Percentiles rank a stretch among this genome's conserved stretches.
These are phyloP conservation scores for Talinum fruticosum DNA, from an alignment of 148 eudicot species.

Conservation along the genomic window DNA sequence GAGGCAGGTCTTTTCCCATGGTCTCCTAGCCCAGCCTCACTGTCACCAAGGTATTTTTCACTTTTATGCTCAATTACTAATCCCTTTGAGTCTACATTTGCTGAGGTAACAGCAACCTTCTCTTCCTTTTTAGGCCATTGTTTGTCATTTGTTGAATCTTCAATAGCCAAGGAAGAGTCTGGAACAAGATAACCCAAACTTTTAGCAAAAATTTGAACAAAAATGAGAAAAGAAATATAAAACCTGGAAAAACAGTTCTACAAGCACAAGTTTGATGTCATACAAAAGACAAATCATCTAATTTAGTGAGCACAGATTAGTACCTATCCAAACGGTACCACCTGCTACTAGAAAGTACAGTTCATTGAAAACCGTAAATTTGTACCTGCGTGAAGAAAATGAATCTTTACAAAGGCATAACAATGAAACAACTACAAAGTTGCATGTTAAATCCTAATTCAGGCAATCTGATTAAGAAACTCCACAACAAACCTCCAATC, in stretches of 20 bases:
- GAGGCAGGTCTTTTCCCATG: conserved; percentile 21
- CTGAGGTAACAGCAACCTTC: conserved; percentile 30
- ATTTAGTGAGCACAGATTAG: conserved; percentile 6
- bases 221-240: background rate
- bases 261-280: conserved; percentile 1
- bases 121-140: conserved; percentile 21
- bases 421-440: background rate
- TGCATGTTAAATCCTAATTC: background rate
- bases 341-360: conserved; percentile 94
- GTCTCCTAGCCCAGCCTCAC: conserved; percentile 19
- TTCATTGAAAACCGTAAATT: conserved; percentile 92
- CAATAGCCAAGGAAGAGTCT: conserved; percentile 57
- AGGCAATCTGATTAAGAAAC: background rate
- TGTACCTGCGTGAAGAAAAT: conserved; percentile 66
- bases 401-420: conserved; percentile 10
- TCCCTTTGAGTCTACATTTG: conserved; percentile 34
- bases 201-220: background rate
- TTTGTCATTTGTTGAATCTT: conserved; percentile 24
- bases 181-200: conserved; percentile 22
- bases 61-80: conserved; percentile 29
- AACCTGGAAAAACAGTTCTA: background rate
- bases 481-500: background rate
- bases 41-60: conserved; percentile 18
- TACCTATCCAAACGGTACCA: conserved; percentile 98
- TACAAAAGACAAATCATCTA: background rate